A percentile compares a stretch with the other conserved stretches of the same genome.
These are phyloP conservation scores for Phragmites australis DNA, from an alignment of 176 grass and related monocot genomes.

Conservation along the genomic window DNA sequence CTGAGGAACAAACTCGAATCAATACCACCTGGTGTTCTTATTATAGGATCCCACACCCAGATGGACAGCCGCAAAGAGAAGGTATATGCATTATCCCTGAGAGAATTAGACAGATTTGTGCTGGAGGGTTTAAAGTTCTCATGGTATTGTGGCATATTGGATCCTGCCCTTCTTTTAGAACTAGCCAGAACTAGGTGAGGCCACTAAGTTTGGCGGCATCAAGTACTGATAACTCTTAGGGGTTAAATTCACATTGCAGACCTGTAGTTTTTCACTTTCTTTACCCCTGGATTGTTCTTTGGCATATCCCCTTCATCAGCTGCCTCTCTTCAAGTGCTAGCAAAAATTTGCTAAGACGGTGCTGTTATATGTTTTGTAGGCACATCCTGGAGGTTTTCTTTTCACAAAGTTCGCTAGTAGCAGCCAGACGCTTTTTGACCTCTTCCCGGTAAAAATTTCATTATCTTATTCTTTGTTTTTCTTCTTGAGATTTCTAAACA, in stretches of 20 bases:
- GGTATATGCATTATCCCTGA: slow-evolving; percentile 54
- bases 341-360: slow-evolving; percentile 40
- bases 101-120: slow-evolving; percentile 12
- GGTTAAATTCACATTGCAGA: slow-evolving; percentile 7
- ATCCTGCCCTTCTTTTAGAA: not conserved
- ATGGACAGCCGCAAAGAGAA: slow-evolving; percentile 98
- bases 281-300: not conserved
- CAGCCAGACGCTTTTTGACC: slow-evolving; percentile 87
- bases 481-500: slow-evolving; percentile 6
- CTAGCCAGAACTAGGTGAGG: not conserved
- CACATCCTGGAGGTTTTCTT: slow-evolving; percentile 95
- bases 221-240: not conserved
- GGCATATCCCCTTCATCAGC: not conserved
- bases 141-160: slow-evolving; percentile 8
- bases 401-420: slow-evolving; percentile 97
- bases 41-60: slow-evolving; percentile 89
- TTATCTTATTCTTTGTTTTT: slow-evolving; percentile 22
- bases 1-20: slow-evolving; percentile 81
- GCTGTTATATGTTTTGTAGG: slow-evolving; percentile 51
- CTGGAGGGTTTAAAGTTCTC: not conserved
- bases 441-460: slow-evolving; percentile 77
- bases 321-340: not conserved
- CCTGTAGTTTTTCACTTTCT: not conserved
- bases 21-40: slow-evolving; percentile 83
- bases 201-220: not conserved